Evolutionary conservation across 2,329 filamentous ascomycete genomes (phyloP), one percentile per base, ranked within the genome.

Genomic region (Rhytidhysteron rufulum): DNA sequence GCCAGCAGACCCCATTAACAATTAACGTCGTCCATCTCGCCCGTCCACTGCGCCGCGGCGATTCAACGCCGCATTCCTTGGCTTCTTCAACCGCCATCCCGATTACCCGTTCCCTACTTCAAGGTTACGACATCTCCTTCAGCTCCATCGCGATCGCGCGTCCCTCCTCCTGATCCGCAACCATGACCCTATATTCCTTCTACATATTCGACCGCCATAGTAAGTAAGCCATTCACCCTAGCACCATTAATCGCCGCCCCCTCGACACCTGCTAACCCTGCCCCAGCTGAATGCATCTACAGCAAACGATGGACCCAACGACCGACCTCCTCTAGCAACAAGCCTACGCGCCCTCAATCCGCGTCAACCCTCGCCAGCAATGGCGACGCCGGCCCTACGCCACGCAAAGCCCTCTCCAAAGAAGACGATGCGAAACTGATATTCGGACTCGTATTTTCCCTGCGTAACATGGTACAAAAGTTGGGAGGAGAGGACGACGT

Each of bases 191-290:
- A 67, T 97, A 94, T 72, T 90, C 89, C 44, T 95, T 98, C 71
- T 95, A 95, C 76, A 96, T 98, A 63, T 98, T 98, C 66, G 93
- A 98, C 72, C 85, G 93, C 51, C 93, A 98, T 70, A 95, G 93
- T 96, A 77, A 62, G 79, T 60, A 77, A 62, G 79, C 60, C 35
- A 5, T 27, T 20, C 20, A 16, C 34, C 25, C 33, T 32, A 49
- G 40, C 39, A 15, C 37, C 40, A 19, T 19, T 10, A 31, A 18
- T 27, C 8, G 29, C 48, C 45, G 22, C 37, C 16, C 19, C 18
- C 33, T n/a, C 4, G 15, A 16, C 16, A 34, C 53, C 53, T 30
- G 55, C 50, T 43, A 27, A 54, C 40, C 42, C 20, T 22, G 30
- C 16, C 19, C 21, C 66, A 97, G 91, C 93, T 63, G 91, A 97